Percentiles rank a stretch among this genome's conserved stretches.
Conservation (phyloP, 2,329 filamentous ascomycete genomes). For the Mycosphaerelloides madeirae region DNA sequence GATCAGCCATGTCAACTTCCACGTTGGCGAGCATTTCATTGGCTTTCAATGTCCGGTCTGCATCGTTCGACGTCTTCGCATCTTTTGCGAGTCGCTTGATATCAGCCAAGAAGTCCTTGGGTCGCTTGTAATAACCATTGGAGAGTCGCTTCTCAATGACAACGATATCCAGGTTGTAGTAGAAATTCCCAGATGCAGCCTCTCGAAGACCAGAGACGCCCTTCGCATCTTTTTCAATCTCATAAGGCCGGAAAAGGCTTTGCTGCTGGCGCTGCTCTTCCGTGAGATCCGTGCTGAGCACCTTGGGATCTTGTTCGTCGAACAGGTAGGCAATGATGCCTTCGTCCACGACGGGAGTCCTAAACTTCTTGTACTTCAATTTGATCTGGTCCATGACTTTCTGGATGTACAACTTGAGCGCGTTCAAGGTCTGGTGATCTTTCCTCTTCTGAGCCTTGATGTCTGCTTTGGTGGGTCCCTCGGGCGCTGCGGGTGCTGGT, state of each 20-base stretch:
- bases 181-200: slow-evolving; percentile 73
- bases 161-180: slow-evolving; percentile 88
- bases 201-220: slow-evolving; percentile 73
- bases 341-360: slow-evolving; percentile 71
- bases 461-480: slow-evolving; percentile 68
- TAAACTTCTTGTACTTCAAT: slow-evolving; percentile 80
- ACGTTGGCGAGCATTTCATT: slow-evolving; percentile 91
- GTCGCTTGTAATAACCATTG: slow-evolving; percentile 91
- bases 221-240: slow-evolving; percentile 72
- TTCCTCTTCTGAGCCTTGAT: slow-evolving; percentile 73
- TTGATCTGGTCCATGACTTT: slow-evolving; percentile 98
- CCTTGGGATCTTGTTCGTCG: slow-evolving; percentile 71
- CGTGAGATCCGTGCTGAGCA: slow-evolving; percentile 56
- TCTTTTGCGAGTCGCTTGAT: slow-evolving; percentile 82
- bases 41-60: slow-evolving; percentile 75
- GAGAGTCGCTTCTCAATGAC: slow-evolving; percentile 95
- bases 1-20: slow-evolving; percentile 80
- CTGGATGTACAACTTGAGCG: slow-evolving; percentile 82
- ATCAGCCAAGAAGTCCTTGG: slow-evolving; percentile 83
- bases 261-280: slow-evolving; percentile 53
- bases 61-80: slow-evolving; percentile 74
- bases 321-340: slow-evolving; percentile 73
- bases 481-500: slow-evolving; percentile 58
- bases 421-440: slow-evolving; percentile 78
- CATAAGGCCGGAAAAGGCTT: slow-evolving; percentile 63